Evolutionary conservation across 2,329 filamentous ascomycete species (phyloP), one percentile per base, ranked within the genome.

Genomic region (Blastomyces gilchristii): DNA sequence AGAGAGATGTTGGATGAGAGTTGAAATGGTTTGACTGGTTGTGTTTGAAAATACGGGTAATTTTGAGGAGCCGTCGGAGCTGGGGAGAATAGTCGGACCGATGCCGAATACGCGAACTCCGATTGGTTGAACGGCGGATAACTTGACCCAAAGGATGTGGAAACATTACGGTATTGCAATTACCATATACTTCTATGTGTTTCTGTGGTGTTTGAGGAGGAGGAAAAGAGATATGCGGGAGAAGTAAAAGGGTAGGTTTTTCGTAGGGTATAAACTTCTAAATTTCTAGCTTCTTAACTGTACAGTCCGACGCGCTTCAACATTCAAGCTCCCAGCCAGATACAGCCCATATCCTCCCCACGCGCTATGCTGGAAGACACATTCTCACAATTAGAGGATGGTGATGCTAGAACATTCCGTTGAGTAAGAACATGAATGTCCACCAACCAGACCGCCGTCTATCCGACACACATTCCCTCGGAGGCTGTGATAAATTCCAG

Each of bases 11-110:
- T 49, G 43, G 18, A 25, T 5, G 45, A 37, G 25, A 28, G n/a
- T 25, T 54, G 37, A 43, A 43, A 25, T n/a, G 39, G 18, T 41
- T 41, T 41, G 28, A 34, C 47, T 22, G 31, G 14, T 37, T 37
- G n/a, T 60, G 52, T n/a, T 58, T 61, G 59, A 65, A 65, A 60
- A 60, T 63, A 65, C 62, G 59, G 22, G 34, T 25, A 57, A 57
- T 45, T 49, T 43, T 57, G n/a, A n/a, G 11, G 53, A 28, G 25
- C 37, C 37, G n/a, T 31, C 31, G 5, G 50, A 41, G 25, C 3
- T 14, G 34, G 16, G 28, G 22, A 54, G 31, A 58, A 62, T 53
- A 60, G 62, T 65, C 62, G 64, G 57, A 37, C 62, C 64, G 64
- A 60, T 54, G 60, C 16, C 16, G 5, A 43, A 6, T 52, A 16